These are phyloP conservation scores for Stagonosporopsis vannaccii DNA, from an alignment of 2,329 filamentous ascomycete genomes.

Conservation along the genomic window DNA sequence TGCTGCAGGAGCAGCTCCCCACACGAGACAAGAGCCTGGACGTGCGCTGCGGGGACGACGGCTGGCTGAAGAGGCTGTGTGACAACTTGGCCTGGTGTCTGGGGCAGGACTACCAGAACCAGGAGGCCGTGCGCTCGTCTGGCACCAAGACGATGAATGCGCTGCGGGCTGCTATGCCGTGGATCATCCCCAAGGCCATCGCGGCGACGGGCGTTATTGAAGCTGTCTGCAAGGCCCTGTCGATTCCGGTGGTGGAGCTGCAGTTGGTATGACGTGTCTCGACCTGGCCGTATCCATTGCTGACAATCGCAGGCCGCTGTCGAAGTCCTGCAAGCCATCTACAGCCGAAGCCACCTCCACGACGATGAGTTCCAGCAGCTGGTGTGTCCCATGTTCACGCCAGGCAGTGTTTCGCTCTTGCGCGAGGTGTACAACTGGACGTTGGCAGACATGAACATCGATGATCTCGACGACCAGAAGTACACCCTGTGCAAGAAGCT, in stretches of 20 bases:
- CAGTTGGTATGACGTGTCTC: conserved; percentile 39
- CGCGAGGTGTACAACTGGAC: conserved; percentile 82
- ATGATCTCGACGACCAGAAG: conserved; percentile 88
- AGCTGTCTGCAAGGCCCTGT: conserved; percentile 49
- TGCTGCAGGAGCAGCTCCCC: conserved; percentile 79
- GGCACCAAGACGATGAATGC: conserved; percentile 79
- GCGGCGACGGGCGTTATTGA: conserved; percentile 58
- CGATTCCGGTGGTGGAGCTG: conserved; percentile 46
- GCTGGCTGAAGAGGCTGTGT: conserved; percentile 83
- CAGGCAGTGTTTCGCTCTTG: conserved; percentile 74
- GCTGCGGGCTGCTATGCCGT: conserved; percentile 80
- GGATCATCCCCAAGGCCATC: conserved; percentile 86
- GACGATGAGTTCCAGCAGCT: conserved; percentile 81
- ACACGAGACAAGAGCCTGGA: conserved; percentile 72
- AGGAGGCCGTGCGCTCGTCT: conserved; percentile 72
- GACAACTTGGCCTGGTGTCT: conserved; percentile 78
- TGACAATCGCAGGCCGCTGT: conserved; percentile 61
- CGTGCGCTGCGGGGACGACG: conserved; percentile 79
- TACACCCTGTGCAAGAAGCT: conserved; percentile 94
- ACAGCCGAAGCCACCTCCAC: conserved; percentile 74
- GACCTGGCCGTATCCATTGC: conserved; percentile 2
- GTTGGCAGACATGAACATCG: conserved; percentile 75
- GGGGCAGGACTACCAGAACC: conserved; percentile 68
- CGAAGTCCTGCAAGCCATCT: conserved; percentile 84
- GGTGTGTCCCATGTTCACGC: conserved; percentile 79